Evolutionary conservation across 2,329 filamentous ascomycete genomes (phyloP).

Genomic region (Herpotrichia juniperi): DNA sequence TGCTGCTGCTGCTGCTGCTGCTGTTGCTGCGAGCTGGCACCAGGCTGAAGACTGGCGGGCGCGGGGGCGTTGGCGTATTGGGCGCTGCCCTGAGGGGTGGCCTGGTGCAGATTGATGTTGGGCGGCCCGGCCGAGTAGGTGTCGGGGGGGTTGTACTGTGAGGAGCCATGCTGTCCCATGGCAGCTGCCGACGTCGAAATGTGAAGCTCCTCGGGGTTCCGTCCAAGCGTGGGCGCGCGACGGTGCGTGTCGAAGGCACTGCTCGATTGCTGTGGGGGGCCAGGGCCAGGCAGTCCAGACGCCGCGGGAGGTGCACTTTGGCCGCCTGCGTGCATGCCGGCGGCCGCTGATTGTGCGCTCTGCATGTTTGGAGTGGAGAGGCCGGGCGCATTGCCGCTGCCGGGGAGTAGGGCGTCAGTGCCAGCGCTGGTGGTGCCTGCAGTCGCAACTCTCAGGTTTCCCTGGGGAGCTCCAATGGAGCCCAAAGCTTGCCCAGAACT

Average conservation of each 20-base stretch:
- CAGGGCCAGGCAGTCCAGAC: constrained; percentile 29
- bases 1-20: constrained; percentile 45
- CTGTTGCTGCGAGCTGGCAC: constrained; percentile 56
- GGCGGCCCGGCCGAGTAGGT: constrained; percentile 57
- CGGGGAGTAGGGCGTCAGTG: constrained; percentile 51
- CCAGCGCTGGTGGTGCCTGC: constrained; percentile 50
- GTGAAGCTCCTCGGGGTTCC: constrained; percentile 63
- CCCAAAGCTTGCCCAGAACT: constrained; percentile 55
- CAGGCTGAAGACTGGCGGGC: constrained; percentile 59
- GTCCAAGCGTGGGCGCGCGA: constrained; percentile 53
- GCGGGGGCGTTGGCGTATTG: constrained; percentile 51
- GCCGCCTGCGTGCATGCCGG: constrained; percentile 23
- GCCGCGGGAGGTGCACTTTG: constrained; percentile 37
- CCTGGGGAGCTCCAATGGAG: constrained; percentile 53
- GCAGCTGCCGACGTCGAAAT: constrained; percentile 50
- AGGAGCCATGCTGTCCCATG: constrained; percentile 45
- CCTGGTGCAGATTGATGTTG: constrained; percentile 66
- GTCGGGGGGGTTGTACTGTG: constrained; percentile 54
- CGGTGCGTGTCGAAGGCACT: constrained; percentile 58
- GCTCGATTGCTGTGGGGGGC: constrained; percentile 38
- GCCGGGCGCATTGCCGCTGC: constrained; percentile 40
- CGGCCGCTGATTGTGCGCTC: constrained; percentile 9
- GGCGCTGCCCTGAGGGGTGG: constrained; percentile 51
- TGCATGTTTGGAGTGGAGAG: constrained; percentile 13
- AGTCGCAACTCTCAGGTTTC: constrained; percentile 47